Base-by-base conservation (phyloP, 768 basidiomycete species). In the Macrolepiota dolichaula region DNA sequence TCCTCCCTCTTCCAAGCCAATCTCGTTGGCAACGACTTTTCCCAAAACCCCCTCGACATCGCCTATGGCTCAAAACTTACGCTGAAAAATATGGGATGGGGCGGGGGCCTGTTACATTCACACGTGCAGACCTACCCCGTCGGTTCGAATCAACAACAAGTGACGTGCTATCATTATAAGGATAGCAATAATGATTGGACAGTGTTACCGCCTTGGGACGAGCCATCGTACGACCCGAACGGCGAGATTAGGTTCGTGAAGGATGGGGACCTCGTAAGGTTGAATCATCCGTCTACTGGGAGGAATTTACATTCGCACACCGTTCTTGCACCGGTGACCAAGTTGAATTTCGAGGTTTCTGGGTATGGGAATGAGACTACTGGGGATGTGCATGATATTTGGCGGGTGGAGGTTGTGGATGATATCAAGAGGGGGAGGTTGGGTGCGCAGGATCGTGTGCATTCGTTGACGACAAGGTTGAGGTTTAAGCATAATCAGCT, bases 141-240 rank as follows among this genome's bases (percentile, higher is more conserved):
- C 22, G 97, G 96, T 12, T 97, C 95, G 0, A 77, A 78, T 59
- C 97, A 98, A 70, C 97, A 98, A 68, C 97, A 99, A 74, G 87
- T 98, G 3, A 98, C 97, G 0, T 99, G 97, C 74, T 99, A 98
- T 72, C 97, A 99, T 77, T 98, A 99, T 85, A 98, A 97, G 77
- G 97, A 98, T 70, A 86, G 88, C 51, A 99, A 99, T 81, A 99
- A 99, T 76, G 81, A 98, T 49, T 98, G 94, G 91, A 68, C 77
- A 17, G 71, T 98, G 65, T 78, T 88, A 1, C 94, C 94, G 5
- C 79, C 78, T 0, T 98, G 96, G 97, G 84, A 89, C 36, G 85
- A 89, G 62, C 77, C 84, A 0, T 69, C 73, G 0, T 84, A 89
- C 68, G 81, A 93, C 66, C 85, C 84, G 3, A 82, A 90, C 55